Evolutionary conservation across 768 basidiomycete species (phyloP).

Genomic region (Dioszegia aurantiaca): DNA sequence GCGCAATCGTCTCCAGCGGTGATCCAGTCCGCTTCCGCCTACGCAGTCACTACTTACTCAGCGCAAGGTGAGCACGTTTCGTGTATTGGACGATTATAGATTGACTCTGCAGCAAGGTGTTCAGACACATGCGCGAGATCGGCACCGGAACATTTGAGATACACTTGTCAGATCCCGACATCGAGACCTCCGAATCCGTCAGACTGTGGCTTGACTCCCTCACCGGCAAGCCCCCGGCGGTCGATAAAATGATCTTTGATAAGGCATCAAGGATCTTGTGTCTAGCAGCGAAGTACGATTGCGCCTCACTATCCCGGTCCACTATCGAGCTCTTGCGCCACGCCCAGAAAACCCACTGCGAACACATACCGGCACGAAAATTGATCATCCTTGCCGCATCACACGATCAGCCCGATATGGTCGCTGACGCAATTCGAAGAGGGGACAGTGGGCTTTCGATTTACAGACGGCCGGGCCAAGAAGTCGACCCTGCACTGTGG

Average conservation of each 20-base stretch:
- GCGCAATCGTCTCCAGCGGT: conserved; percentile 1
- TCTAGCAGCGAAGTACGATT: not conserved
- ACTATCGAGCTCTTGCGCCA: not conserved
- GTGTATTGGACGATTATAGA: too few relatives aligned
- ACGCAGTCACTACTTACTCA: not conserved
- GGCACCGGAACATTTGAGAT: not conserved
- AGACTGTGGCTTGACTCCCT: not conserved
- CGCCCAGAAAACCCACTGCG: not conserved
- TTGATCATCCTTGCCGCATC: not conserved
- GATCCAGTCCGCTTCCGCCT: not conserved
- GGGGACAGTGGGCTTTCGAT: too few relatives aligned
- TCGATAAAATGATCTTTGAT: not conserved
- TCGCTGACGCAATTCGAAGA: not conserved
- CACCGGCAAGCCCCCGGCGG: not conserved
- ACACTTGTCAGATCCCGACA: not conserved
- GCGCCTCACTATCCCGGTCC: not conserved
- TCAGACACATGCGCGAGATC: not conserved
- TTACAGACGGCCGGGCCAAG: too few relatives aligned
- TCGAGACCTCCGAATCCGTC: not conserved
- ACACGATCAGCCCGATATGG: not conserved
- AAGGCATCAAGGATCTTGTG: not conserved
- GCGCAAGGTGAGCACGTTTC: too few relatives aligned
- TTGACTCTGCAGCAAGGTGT: not conserved
- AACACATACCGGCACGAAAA: not conserved
- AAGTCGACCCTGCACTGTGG: not conserved